Conservation (phyloP, 2,329 filamentous ascomycete species). For the Pestalotiopsis fici region DNA sequence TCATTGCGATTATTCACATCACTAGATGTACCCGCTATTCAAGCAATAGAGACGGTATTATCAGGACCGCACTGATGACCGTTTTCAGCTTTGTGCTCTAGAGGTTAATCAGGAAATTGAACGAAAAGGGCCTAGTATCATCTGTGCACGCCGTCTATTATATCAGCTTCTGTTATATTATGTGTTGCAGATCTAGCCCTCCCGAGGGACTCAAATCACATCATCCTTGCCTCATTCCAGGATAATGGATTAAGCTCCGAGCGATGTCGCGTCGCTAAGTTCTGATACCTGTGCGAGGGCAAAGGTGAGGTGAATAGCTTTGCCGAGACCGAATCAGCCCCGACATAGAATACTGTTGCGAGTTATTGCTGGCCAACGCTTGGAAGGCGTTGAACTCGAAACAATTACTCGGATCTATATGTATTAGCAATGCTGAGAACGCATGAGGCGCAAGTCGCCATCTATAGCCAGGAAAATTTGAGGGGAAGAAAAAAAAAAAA, state of each 20-base stretch:
- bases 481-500: no score
- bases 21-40: neutral
- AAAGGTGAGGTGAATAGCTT: neutral
- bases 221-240: neutral
- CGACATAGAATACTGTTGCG: neutral
- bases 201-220: neutral
- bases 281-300: neutral
- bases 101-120: neutral
- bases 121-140: neutral
- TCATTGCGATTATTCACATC: no score
- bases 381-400: neutral
- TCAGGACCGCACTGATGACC: neutral
- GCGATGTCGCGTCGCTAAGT: neutral
- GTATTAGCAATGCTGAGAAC: neutral
- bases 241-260: neutral
- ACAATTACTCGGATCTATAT: neutral
- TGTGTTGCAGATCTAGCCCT: neutral
- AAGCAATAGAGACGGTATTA: neutral
- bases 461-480: neutral
- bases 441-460: neutral
- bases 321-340: neutral
- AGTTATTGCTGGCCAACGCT: neutral
- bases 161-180: neutral
- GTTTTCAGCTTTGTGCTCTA: neutral
- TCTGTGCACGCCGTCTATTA: neutral